Evolutionary conservation across 805 yeast genomes (phyloP).

Genomic region (Maudiozyma saulgeensis): DNA sequence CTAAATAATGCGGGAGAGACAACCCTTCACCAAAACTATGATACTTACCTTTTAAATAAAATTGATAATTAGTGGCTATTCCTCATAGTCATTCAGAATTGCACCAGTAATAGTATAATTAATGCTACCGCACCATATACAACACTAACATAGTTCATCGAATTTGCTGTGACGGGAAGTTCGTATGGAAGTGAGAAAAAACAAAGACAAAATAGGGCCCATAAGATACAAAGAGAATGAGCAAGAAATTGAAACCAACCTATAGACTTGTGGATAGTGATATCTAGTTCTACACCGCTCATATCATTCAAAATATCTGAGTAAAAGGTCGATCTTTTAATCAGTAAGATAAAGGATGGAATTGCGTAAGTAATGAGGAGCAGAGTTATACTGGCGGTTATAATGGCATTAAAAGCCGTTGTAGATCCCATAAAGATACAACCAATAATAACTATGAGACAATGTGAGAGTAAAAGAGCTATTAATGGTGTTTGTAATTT

Average conservation of each 20-base stretch:
- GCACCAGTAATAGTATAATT: background rate
- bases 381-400: constrained; percentile 51
- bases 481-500: constrained; percentile 46
- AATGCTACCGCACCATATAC: constrained; percentile 30
- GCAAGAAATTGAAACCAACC: constrained; percentile 5
- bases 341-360: constrained; percentile 26
- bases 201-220: constrained; percentile 41
- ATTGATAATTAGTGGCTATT: no score
- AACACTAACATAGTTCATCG: constrained; percentile 48
- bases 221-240: constrained; percentile 35
- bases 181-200: constrained; percentile 45
- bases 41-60: no score
- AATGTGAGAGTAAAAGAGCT: constrained; percentile 48
- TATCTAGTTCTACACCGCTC: background rate
- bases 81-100: no score
- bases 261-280: background rate
- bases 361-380: constrained; percentile 48
- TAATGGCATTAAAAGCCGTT: constrained; percentile 59
- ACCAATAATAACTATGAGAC: constrained; percentile 45
- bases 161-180: constrained; percentile 41
- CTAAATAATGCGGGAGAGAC: no score
- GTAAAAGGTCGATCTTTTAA: background rate
- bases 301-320: background rate
- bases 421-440: constrained; percentile 57
- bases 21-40: no score